phyloP scores from a whole-genome alignment of 768 basidiomycete genomes.

The Tylopilus subfusipes region DNA sequence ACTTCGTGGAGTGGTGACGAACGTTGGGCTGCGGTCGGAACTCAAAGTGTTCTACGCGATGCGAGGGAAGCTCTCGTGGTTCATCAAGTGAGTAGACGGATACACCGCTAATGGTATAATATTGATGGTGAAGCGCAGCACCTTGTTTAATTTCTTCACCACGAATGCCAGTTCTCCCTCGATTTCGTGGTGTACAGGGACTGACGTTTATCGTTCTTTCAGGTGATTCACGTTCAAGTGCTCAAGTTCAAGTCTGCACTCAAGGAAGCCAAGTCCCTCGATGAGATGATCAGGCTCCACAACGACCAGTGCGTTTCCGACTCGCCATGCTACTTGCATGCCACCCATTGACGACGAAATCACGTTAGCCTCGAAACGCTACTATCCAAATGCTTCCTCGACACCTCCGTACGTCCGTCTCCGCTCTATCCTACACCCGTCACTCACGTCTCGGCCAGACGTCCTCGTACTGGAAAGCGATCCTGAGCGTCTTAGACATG shows the following conservation, averaged over 20 bases:
- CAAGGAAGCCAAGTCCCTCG: slow-evolving; percentile 55
- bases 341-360: neutral
- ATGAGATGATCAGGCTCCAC: slow-evolving; percentile 71
- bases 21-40: slow-evolving; percentile 38
- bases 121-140: slow-evolving; percentile 37
- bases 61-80: slow-evolving; percentile 77
- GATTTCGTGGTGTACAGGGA: neutral
- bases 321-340: neutral
- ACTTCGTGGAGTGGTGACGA: slow-evolving; percentile 47
- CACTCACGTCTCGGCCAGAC: slow-evolving; percentile 39
- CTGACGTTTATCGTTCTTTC: slow-evolving; percentile 1
- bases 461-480: slow-evolving; percentile 57
- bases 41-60: slow-evolving; percentile 74
- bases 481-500: slow-evolving; percentile 72
- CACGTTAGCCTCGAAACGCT: slow-evolving; percentile 54
- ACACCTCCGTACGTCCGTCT: slow-evolving; percentile 45
- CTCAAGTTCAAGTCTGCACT: slow-evolving; percentile 57
- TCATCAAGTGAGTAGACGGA: slow-evolving; percentile 63
- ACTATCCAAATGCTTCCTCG: slow-evolving; percentile 60
- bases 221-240: slow-evolving; percentile 71
- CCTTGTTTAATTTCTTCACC: slow-evolving; percentile 64
- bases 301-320: slow-evolving; percentile 56
- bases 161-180: slow-evolving; percentile 53
- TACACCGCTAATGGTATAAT: neutral
- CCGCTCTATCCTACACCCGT: neutral